Evolutionary conservation across 495 filamentous ascomycete species (phyloP).

Genomic region (Cryomyces minteri): DNA sequence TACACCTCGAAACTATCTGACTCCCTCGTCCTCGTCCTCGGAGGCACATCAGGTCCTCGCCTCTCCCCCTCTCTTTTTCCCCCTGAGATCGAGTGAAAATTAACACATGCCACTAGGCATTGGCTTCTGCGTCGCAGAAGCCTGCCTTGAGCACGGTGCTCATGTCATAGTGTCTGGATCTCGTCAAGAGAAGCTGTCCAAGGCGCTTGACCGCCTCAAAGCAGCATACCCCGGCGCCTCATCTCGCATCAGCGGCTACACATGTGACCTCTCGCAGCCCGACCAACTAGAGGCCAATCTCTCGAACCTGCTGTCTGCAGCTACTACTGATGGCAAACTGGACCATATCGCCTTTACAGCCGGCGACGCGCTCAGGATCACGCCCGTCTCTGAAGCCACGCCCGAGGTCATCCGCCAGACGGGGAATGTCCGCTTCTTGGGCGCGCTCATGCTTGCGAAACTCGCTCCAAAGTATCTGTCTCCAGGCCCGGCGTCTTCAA

Average conservation of each 20-base stretch:
- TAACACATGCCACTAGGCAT: neutral
- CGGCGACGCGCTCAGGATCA: conserved; percentile 24
- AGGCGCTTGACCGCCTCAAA: neutral
- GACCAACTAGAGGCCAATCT: neutral
- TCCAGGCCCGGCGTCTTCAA: conserved; percentile 19
- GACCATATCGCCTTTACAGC: conserved; percentile 49
- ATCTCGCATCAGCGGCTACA: neutral
- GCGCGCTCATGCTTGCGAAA: conserved; percentile 35
- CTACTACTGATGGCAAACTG: conserved; percentile 12
- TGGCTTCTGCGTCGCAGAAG: conserved; percentile 1
- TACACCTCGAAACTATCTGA: neutral
- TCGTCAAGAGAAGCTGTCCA: neutral
- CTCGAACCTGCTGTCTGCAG: neutral
- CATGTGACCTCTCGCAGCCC: neutral
- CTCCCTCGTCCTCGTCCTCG: neutral
- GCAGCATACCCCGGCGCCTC: neutral
- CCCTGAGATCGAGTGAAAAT: no score
- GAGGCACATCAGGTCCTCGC: neutral
- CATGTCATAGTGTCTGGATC: neutral
- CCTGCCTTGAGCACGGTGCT: neutral
- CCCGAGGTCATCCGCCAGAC: conserved; percentile 20
- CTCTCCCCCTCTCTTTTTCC: no score
- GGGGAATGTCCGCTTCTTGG: conserved; percentile 28
- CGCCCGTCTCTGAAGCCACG: conserved; percentile 20
- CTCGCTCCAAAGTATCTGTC: conserved; percentile 26